Conservation (phyloP, 1,284 basidiomycete species). For the Pseudozyma sp. region DNA sequence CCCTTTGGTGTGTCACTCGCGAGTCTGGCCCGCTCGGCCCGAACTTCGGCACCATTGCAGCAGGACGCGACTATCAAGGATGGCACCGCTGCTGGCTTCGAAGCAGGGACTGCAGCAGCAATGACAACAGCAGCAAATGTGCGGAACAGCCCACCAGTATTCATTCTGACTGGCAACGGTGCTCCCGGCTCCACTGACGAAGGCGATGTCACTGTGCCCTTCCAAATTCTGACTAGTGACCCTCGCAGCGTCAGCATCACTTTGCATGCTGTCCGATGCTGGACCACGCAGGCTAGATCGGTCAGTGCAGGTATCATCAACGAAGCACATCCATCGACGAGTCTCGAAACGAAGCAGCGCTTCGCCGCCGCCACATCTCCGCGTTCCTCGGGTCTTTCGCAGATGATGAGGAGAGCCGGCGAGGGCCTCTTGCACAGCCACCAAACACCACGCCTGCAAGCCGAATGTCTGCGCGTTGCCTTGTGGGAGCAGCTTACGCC, state of each 20-base stretch:
- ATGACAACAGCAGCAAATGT: background rate
- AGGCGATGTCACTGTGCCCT: conserved; percentile 13
- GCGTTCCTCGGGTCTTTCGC: conserved; percentile 35
- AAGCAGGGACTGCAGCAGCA: background rate
- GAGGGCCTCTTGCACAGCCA: conserved; percentile 29
- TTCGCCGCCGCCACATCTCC: conserved; percentile 19
- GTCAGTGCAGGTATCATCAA: conserved; percentile 1
- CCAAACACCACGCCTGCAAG: conserved; percentile 20
- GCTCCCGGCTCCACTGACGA: background rate
- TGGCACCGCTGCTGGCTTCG: background rate
- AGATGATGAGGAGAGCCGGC: conserved; percentile 48
- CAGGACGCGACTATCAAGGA: conserved; percentile 5
- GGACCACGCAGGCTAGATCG: conserved; percentile 25
- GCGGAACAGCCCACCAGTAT: conserved; percentile 13
- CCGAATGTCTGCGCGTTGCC: conserved; percentile 29
- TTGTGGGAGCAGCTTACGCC: conserved; percentile 36
- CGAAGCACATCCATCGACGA: conserved; percentile 8
- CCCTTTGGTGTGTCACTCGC: conserved; percentile 31
- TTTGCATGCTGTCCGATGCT: conserved; percentile 31
- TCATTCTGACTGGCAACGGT: conserved; percentile 11
- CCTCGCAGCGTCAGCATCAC: conserved; percentile 26
- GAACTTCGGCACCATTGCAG: conserved; percentile 13
- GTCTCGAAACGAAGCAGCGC: conserved; percentile 13
- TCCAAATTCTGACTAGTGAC: conserved; percentile 35
- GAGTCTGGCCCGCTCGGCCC: conserved; percentile 30